phyloP scores from a whole-genome alignment of 129 eudicot genomes.

The Lactuca sativa region DNA sequence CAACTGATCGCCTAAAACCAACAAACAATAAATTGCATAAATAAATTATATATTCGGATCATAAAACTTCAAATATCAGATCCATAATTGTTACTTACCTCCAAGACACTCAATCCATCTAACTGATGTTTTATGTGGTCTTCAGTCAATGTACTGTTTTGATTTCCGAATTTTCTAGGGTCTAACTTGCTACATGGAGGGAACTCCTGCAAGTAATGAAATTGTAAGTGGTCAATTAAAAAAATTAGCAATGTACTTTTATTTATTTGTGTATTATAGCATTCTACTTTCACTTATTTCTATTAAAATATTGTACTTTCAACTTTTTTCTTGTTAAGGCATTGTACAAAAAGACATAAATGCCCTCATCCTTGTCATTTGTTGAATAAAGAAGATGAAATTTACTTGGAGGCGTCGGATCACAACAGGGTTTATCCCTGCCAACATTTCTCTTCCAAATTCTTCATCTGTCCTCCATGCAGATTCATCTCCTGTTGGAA shows the following conservation, averaged over 20 bases:
- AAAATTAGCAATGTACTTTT: neutral
- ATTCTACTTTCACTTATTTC: too few species aligned
- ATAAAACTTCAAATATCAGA: neutral
- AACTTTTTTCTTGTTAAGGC: too few species aligned
- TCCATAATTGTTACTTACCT: slow-evolving; percentile 34
- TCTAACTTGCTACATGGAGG: slow-evolving; percentile 65
- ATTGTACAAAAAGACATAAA: too few species aligned
- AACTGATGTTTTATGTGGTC: slow-evolving; percentile 45
- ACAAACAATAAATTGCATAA: slow-evolving; percentile 5
- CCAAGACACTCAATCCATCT: slow-evolving; percentile 43
- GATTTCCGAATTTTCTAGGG: slow-evolving; percentile 45
- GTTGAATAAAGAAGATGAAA: neutral
- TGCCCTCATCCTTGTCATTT: neutral
- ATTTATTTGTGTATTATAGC: too few species aligned
- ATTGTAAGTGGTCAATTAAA: neutral
- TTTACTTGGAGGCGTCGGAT: slow-evolving; percentile 67
- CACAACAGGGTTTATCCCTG: slow-evolving; percentile 69
- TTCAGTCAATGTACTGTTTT: slow-evolving; percentile 46
- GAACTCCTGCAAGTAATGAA: slow-evolving; percentile 45
- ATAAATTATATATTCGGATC: neutral
- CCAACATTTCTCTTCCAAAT: slow-evolving; percentile 74
- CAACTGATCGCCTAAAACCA: slow-evolving; percentile 42
- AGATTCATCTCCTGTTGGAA: slow-evolving; percentile 40
- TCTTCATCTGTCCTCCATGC: slow-evolving; percentile 81
- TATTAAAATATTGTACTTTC: too few species aligned